Evolutionary conservation across 768 basidiomycete species (phyloP).

Genomic region (Mycena pura): DNA sequence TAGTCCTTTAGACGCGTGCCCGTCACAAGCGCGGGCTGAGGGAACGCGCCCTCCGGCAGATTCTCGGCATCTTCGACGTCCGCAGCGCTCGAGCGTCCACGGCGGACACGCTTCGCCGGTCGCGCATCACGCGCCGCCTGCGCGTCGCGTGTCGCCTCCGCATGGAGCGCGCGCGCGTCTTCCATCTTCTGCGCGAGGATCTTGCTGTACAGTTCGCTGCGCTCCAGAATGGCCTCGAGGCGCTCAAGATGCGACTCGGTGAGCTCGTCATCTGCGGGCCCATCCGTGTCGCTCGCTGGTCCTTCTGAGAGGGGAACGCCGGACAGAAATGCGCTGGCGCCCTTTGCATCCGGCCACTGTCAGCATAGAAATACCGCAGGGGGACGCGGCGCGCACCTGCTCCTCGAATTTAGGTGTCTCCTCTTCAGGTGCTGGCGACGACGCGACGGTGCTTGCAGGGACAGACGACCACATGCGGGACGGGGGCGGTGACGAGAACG

Average conservation of each 20-base stretch:
- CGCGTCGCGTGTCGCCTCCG: too few relatives aligned
- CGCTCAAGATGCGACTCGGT: neutral
- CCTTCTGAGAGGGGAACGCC: too few relatives aligned
- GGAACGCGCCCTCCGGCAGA: slow-evolving; percentile 46
- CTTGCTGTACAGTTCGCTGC: slow-evolving; percentile 4
- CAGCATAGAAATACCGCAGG: neutral
- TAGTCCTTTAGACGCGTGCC: slow-evolving; percentile 89
- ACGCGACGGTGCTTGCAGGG: slow-evolving; percentile 25
- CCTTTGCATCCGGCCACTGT: too few relatives aligned
- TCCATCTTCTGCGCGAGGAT: slow-evolving; percentile 19
- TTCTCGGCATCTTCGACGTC: slow-evolving; percentile 29
- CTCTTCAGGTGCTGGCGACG: slow-evolving; percentile 13
- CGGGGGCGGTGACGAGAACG: neutral
- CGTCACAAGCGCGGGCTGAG: slow-evolving; percentile 81
- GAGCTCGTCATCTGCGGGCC: neutral
- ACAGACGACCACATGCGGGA: slow-evolving; percentile 16
- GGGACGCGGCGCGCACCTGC: slow-evolving; percentile 13
- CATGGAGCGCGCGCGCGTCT: too few relatives aligned
- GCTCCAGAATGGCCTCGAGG: slow-evolving; percentile 16
- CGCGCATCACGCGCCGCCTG: neutral
- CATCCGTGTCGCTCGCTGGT: slow-evolving; percentile 24
- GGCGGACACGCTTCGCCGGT: neutral
- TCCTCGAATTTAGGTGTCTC: neutral
- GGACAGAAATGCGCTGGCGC: too few relatives aligned
- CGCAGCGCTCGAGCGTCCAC: slow-evolving; percentile 26